These are phyloP conservation scores for Furculomyces boomerangus DNA, from an alignment of 371 early-diverging fungal species.

Conservation along the genomic window DNA sequence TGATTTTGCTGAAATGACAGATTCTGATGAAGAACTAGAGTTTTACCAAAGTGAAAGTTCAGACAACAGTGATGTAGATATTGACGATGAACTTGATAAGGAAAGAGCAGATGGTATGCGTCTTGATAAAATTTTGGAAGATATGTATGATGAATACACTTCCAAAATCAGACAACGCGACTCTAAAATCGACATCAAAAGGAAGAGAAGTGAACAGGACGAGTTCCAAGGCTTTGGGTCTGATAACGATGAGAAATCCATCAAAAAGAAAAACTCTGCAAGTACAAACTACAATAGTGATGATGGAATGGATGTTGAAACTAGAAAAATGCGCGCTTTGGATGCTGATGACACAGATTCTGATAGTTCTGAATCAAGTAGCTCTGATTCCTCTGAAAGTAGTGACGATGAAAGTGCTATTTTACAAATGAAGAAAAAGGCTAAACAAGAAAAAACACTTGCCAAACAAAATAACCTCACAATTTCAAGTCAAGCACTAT, in stretches of 20 bases:
- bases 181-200: slow-evolving; percentile 52
- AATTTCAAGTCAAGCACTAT: slow-evolving; percentile 22
- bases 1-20: slow-evolving; percentile 15
- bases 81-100: slow-evolving; percentile 15
- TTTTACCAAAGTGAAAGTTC: slow-evolving; percentile 22
- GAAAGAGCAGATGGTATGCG: slow-evolving; percentile 7
- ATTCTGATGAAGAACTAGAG: slow-evolving; percentile 19
- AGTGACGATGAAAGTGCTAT: slow-evolving; percentile 30
- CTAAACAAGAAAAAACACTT: slow-evolving; percentile 30
- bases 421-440: slow-evolving; percentile 18
- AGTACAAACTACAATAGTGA: neutral
- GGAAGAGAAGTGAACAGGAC: slow-evolving; percentile 37
- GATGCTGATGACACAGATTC: slow-evolving; percentile 4
- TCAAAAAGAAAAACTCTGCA: slow-evolving; percentile 16
- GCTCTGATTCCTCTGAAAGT: slow-evolving; percentile 8
- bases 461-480: slow-evolving; percentile 6
- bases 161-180: slow-evolving; percentile 52
- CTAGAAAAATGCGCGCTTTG: slow-evolving; percentile 8
- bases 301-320: neutral
- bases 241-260: slow-evolving; percentile 18
- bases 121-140: slow-evolving; percentile 58
- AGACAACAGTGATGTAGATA: slow-evolving; percentile 31
- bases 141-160: slow-evolving; percentile 45
- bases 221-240: slow-evolving; percentile 44
- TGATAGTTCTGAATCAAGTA: neutral